Evolutionary conservation across 176 grass and related monocot genomes (phyloP).

Genomic region (Ensete glaucum): DNA sequence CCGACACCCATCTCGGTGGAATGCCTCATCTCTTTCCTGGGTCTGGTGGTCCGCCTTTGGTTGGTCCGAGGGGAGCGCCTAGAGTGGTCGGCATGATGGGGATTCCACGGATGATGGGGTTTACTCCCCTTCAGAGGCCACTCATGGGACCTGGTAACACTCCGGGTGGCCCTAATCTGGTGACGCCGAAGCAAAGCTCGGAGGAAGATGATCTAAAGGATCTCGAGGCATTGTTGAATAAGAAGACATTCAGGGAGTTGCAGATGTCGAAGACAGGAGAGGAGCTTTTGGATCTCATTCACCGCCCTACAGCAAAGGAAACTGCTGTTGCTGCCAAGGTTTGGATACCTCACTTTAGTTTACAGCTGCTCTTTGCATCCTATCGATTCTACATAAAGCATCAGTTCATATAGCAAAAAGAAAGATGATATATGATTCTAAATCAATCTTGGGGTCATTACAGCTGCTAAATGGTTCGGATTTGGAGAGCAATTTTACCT

Average conservation of each 20-base stretch:
- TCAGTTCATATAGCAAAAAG: neutral
- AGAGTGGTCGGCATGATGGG: constrained; percentile 52
- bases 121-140: constrained; percentile 58
- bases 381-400: neutral
- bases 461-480: neutral
- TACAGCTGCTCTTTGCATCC: neutral
- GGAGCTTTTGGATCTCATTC: constrained; percentile 97
- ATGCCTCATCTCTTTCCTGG: constrained; percentile 66
- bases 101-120: constrained; percentile 49
- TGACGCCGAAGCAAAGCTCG: constrained; percentile 41
- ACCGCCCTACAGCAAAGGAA: constrained; percentile 85
- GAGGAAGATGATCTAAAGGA: constrained; percentile 95
- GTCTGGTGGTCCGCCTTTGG: constrained; percentile 3
- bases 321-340: constrained; percentile 97
- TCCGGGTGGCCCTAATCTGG: constrained; percentile 27
- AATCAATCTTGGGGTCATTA: neutral
- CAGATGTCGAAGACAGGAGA: constrained; percentile 92
- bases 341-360: constrained; percentile 25
- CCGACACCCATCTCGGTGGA: constrained; percentile 25
- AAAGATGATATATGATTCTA: neutral
- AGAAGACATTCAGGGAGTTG: constrained; percentile 85
- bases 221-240: constrained; percentile 70
- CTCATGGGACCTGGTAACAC: constrained; percentile 35
- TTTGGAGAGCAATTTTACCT: neutral
- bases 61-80: constrained; percentile 34